Evolutionary conservation across 106 monocot genomes (phyloP), one percentile per base, ranked within the genome.

Genomic region (Amphibolis antarctica): DNA sequence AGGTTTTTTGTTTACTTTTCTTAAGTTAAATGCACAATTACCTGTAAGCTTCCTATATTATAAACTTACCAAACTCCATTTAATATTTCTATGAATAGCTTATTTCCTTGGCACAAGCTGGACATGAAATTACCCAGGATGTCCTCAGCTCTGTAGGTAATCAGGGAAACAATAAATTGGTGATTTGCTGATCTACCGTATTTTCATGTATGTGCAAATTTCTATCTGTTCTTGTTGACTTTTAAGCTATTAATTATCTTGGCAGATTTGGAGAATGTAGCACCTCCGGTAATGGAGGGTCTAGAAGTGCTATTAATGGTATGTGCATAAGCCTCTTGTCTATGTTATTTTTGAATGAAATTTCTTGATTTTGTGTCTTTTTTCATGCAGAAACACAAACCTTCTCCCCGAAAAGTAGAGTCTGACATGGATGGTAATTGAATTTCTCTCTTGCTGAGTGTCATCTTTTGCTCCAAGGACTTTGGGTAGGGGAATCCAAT

Each of bases 241-340:
- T 18, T 21, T 19, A 19, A 65, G 42, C 5, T 26, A n/a, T 19
- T 20, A 22, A 46, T 72, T 45, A 21, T n/a, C 26, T 12, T 22
- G 44, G 53, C 68, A 86, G 85, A 88, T 53, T 63, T 89, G 81
- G 66, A 78, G 62, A 81, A 73, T 50, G 30, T 85, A 59, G 48
- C 64, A 43, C 82, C 67, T 60, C 93, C 93, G 44, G 52, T 53
- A 12, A 88, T 93, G 93, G 85, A 88, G 75, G 93, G 93, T 21
- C 81, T 94, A 73, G 88, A 89, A 68, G 79, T 62, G 53, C 71
- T 79, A 64, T 36, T 94, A 67, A 68, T 76, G 54, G 93, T 89
- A 86, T 9, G 81, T 80, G 44, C 47, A 66, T n/a, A 69, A 45
- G 58, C 18, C 1, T 45, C 60, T 49, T 45, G 21, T 22, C 49